A percentile compares a stretch with the other conserved stretches of the same genome.
These are phyloP conservation scores for Rhynchosporium graminicola DNA, from an alignment of 2,329 filamentous ascomycete species.

Conservation along the genomic window DNA sequence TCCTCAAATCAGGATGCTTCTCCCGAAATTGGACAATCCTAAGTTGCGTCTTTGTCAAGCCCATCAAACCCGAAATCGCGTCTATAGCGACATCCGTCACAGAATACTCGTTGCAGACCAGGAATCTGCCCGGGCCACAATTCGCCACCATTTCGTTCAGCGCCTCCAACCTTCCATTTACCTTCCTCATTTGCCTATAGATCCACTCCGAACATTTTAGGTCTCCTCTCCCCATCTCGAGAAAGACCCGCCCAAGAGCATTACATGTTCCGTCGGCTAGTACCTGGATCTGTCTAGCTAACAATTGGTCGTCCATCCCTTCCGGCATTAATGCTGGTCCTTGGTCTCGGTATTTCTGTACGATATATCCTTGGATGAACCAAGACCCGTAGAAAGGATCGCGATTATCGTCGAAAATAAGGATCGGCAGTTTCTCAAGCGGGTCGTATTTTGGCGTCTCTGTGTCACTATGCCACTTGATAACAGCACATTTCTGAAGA, in stretches of 20 bases:
- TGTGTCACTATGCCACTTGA: slow-evolving; percentile 13
- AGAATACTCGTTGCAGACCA: slow-evolving; percentile 21
- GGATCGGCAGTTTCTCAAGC: slow-evolving; percentile 24
- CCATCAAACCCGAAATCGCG: slow-evolving; percentile 21
- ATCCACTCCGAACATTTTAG: slow-evolving; percentile 21
- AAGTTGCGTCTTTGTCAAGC: slow-evolving; percentile 25
- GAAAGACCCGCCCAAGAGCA: slow-evolving; percentile 20
- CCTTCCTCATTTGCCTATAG: slow-evolving; percentile 22
- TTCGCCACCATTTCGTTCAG: slow-evolving; percentile 17
- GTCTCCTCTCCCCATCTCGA: slow-evolving; percentile 20
- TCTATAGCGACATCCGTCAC: slow-evolving; percentile 25
- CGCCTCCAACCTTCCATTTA: slow-evolving; percentile 20
- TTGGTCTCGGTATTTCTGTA: slow-evolving; percentile 21
- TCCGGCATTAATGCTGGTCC: slow-evolving; percentile 22
- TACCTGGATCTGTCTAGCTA: slow-evolving; percentile 22
- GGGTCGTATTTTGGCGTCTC: slow-evolving; percentile 27
- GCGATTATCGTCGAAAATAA: slow-evolving; percentile 24
- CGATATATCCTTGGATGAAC: slow-evolving; percentile 27
- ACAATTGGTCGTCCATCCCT: slow-evolving; percentile 18
- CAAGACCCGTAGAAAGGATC: slow-evolving; percentile 25
- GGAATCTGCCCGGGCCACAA: slow-evolving; percentile 14
- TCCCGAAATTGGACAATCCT: slow-evolving; percentile 20
- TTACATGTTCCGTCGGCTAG: slow-evolving; percentile 26
- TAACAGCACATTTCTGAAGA: too few species aligned
- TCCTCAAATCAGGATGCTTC: slow-evolving; percentile 20